Conservation (phyloP, 139 green algal genomes). For the Tetratostichococcus sp. region DNA sequence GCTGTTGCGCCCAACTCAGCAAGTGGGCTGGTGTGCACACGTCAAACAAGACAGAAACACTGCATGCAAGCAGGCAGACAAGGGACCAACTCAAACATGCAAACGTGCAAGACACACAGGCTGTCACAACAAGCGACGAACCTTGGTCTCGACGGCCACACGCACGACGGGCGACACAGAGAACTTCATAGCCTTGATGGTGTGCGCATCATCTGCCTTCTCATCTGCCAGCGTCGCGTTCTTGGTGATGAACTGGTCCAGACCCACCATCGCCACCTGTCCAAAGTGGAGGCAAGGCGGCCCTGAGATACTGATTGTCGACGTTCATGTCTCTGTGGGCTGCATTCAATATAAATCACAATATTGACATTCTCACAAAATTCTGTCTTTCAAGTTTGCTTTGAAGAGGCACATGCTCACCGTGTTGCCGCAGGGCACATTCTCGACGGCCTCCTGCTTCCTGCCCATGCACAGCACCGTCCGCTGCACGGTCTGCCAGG, state of each 20-base stretch:
- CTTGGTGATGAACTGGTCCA: slow-evolving; percentile 99
- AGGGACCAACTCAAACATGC: too few species aligned
- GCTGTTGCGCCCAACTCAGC: too few species aligned
- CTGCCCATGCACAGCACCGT: slow-evolving; percentile 99
- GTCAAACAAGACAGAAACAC: too few species aligned
- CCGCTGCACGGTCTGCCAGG: slow-evolving; percentile 87
- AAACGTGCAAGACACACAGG: too few species aligned
- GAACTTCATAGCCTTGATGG: slow-evolving; percentile 99
- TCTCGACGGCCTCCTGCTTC: slow-evolving; percentile 96
- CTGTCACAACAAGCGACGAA: slow-evolving; percentile 48
- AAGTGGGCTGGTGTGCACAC: too few species aligned
- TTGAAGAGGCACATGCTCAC: slow-evolving; percentile 10
- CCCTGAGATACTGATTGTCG: too few species aligned
- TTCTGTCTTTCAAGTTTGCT: too few species aligned
- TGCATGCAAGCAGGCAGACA: not conserved
- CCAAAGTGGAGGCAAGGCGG: too few species aligned
- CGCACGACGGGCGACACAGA: slow-evolving; percentile 92
- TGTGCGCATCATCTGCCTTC: slow-evolving; percentile 81
- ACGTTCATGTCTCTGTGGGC: too few species aligned
- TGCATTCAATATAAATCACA: too few species aligned
- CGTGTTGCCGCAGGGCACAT: slow-evolving; percentile 98
- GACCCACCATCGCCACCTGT: slow-evolving; percentile 80
- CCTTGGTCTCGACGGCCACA: slow-evolving; percentile 93
- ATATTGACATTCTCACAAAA: too few species aligned
- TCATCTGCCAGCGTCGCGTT: slow-evolving; percentile 94